Evolutionary conservation across 129 eudicot genomes (phyloP).

Genomic region (Cynara cardunculus): DNA sequence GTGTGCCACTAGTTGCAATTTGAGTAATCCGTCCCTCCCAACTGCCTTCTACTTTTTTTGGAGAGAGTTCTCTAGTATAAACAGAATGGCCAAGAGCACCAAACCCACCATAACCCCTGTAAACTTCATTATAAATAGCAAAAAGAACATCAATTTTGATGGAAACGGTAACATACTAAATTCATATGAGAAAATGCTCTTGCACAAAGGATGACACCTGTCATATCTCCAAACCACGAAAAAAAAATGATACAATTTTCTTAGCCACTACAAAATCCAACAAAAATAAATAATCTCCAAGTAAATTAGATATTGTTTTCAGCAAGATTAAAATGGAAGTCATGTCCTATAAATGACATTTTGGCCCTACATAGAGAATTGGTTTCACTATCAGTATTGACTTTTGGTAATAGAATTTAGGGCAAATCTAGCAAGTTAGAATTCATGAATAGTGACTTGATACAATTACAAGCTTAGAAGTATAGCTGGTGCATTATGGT

Average conservation of each 20-base stretch:
- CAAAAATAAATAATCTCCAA: no score
- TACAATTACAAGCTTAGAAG: no score
- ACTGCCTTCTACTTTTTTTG: conserved; percentile 73
- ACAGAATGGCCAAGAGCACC: conserved; percentile 99
- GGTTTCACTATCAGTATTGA: no score
- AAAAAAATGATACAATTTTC: background rate
- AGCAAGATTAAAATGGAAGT: no score
- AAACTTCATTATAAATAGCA: conserved; percentile 55
- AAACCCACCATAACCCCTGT: conserved; percentile 99
- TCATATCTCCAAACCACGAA: background rate
- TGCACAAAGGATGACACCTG: background rate
- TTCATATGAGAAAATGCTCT: background rate
- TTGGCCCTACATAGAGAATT: no score
- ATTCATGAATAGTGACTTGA: no score
- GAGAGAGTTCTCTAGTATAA: conserved; percentile 71
- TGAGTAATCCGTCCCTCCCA: conserved; percentile 62
- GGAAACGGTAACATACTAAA: conserved; percentile 7
- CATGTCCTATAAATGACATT: no score
- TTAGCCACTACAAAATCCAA: background rate
- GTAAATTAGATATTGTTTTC: no score
- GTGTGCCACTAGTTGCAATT: conserved; percentile 92
- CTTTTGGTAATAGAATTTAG: no score
- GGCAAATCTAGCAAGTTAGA: no score
- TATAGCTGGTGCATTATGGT: no score
- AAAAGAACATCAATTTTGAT: conserved; percentile 39